Base-by-base conservation (phyloP, 2,329 filamentous ascomycete species). In the Hymenoscyphus repandus region DNA sequence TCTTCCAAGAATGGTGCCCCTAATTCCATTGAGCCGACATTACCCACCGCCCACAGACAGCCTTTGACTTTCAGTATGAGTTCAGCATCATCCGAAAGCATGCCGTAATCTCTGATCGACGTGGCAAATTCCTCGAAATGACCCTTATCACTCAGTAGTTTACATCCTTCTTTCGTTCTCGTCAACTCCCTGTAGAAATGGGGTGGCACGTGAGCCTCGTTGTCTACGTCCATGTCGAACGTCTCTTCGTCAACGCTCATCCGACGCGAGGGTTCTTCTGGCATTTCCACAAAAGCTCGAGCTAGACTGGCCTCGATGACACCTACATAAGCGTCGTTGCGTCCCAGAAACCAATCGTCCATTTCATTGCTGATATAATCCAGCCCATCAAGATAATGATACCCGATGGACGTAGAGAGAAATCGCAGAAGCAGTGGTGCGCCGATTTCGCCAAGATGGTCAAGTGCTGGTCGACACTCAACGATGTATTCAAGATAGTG, bases 351-450 rank as follows among this genome's bases (percentile, higher is more conserved):
- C 93, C 93, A 99, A 70, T 99, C 95, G 61, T 99, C 93, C 93
- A 99, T 99, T 68, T 99, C 95, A 66, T 95, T 93, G 55, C 91
- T 96, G 68, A 99, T 99, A 66, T 99, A 99, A 71, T 99, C 95
- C 39, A 99, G 75, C 0, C 91, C 93, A 65, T 97, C 90, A 5
- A 99, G 77, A 68, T 99, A 99, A 68, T 97, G 91, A 65, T 99
- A 99, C 45, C 93, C 93, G 51, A 96, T 92, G 2, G 91, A 96
- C 0, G 92, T 97, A 0, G 91, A 96, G 48, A 99, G 70, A 69
- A 99, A 99, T 37, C 93, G 86, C 46, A 99, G 74, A 4, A 99
- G 78, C 18, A 99, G 74, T 1, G 95, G 93, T 13, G 95, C 93
- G 2, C 93, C 93, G 56, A 99, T 97, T 67, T 99, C 93, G 27